These are phyloP conservation scores for Ramularia collo-cygni DNA, from an alignment of 2,329 filamentous ascomycete genomes.

Conservation along the genomic window DNA sequence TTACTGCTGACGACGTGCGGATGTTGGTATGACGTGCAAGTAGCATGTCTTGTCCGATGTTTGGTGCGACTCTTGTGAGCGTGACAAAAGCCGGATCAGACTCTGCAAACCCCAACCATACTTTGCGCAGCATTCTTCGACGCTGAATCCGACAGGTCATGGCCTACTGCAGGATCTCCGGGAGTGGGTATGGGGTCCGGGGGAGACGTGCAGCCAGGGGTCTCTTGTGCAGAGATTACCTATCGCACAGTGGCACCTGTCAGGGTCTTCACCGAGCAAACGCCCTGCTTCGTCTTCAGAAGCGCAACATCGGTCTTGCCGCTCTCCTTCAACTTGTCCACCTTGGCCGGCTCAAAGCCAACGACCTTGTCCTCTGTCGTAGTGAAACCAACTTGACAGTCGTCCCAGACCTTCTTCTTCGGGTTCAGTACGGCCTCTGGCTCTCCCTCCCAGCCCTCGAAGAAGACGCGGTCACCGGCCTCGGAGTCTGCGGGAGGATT, in stretches of 20 bases:
- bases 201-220: not conserved
- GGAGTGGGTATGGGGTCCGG: too few relatives aligned
- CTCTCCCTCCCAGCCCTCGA: conserved; percentile 90
- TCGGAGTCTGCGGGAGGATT: conserved; percentile 68
- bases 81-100: too few relatives aligned
- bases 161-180: too few relatives aligned
- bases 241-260: conserved; percentile 79
- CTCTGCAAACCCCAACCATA: too few relatives aligned
- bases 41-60: too few relatives aligned
- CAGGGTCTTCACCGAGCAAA: conserved; percentile 77
- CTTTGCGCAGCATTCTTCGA: too few relatives aligned
- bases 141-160: too few relatives aligned
- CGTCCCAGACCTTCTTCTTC: conserved; percentile 99
- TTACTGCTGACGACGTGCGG: too few relatives aligned
- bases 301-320: conserved; percentile 49
- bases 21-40: too few relatives aligned
- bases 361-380: conserved; percentile 77
- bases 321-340: conserved; percentile 66
- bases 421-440: conserved; percentile 92
- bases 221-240: conserved; percentile 5
- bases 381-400: conserved; percentile 90
- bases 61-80: too few relatives aligned
- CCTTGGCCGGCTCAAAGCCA: conserved; percentile 71
- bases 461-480: conserved; percentile 83
- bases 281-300: conserved; percentile 70